phyloP scores from a whole-genome alignment of 2,329 filamentous ascomycete genomes.

The Neurospora sp. region DNA sequence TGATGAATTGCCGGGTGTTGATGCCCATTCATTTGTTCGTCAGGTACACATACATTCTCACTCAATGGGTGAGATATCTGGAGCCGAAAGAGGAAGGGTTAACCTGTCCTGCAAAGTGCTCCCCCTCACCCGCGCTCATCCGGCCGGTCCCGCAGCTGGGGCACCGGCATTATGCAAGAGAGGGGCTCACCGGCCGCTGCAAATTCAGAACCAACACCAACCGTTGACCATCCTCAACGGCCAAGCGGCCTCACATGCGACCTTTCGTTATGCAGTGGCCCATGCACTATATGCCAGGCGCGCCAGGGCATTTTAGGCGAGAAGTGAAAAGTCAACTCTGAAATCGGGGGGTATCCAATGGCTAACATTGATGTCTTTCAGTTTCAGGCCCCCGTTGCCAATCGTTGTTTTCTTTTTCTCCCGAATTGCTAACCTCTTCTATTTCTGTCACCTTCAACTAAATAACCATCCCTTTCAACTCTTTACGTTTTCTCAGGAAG shows the following conservation, averaged over 20 bases:
- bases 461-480: neutral
- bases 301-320: neutral
- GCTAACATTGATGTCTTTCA: neutral
- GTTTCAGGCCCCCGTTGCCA: neutral
- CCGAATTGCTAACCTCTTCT: neutral
- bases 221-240: neutral
- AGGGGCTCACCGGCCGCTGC: neutral
- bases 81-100: neutral
- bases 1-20: neutral
- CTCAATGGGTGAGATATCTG: neutral
- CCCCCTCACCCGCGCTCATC: neutral
- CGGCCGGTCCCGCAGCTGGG: neutral
- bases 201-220: neutral
- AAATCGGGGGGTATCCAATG: neutral
- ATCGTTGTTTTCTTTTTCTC: neutral
- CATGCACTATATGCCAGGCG: neutral
- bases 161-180: neutral
- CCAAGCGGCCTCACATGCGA: neutral
- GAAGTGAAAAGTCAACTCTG: neutral
- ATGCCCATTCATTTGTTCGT: neutral
- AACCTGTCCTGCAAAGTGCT: neutral
- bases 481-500: neutral
- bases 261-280: neutral
- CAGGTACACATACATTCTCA: neutral
- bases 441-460: neutral